Percentiles rank a stretch among this genome's conserved stretches.
Conservation (phyloP, 805 yeast genomes). For the Myxozyma neotropica region DNA sequence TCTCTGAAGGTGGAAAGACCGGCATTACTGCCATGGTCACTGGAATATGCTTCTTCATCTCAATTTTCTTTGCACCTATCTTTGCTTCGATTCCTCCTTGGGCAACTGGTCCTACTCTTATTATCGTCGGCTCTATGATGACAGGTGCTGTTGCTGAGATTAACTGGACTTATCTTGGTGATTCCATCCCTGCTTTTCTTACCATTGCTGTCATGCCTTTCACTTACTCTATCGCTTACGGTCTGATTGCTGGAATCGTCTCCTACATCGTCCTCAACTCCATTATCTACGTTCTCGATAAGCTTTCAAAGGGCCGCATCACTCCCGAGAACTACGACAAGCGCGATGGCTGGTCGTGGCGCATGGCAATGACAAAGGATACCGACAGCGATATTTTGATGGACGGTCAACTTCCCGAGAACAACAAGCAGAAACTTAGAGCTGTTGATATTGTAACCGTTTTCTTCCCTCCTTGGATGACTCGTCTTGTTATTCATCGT, state of each 20-base stretch:
- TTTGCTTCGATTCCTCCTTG: conserved; percentile 36
- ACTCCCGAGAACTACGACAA: conserved; percentile 32
- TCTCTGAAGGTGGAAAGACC: conserved; percentile 35
- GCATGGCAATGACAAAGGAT: conserved; percentile 15
- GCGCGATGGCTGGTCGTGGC: conserved; percentile 35
- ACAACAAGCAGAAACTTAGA: not conserved
- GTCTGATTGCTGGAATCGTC: conserved; percentile 34
- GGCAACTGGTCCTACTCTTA: conserved; percentile 36
- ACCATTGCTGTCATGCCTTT: conserved; percentile 37
- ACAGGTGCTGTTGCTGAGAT: conserved; percentile 31
- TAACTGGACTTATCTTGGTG: conserved; percentile 34
- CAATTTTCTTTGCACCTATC: conserved; percentile 35
- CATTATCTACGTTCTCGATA: conserved; percentile 20
- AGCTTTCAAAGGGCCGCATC: conserved; percentile 27
- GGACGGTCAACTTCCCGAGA: not conserved
- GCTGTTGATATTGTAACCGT: conserved; percentile 4
- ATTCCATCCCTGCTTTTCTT: conserved; percentile 34
- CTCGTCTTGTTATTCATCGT: conserved; percentile 15
- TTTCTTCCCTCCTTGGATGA: conserved; percentile 30
- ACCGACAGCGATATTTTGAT: not conserved
- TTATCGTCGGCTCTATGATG: conserved; percentile 36
- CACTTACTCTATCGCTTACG: conserved; percentile 36
- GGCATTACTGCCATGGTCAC: conserved; percentile 33
- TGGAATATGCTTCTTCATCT: conserved; percentile 35
- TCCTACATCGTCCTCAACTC: conserved; percentile 31